phyloP scores from a whole-genome alignment of 176 grass and related monocot species.

The Triticum turgidum region DNA sequence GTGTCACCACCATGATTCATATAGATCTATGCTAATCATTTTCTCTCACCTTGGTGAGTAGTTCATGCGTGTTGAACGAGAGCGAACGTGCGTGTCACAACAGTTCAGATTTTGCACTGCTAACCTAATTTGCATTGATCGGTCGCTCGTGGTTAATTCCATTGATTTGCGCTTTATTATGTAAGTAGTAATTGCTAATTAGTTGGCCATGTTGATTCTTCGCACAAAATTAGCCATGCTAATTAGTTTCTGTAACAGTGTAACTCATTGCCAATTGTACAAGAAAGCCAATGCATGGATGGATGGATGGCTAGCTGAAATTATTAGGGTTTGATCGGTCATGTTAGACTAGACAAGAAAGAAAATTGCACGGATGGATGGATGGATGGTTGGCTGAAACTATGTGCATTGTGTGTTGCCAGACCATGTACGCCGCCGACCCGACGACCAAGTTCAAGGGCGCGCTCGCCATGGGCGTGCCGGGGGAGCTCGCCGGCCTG shows the following conservation, averaged over 20 bases:
- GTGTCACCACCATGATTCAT: too few species aligned
- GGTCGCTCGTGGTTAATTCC: too few species aligned
- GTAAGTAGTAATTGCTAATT: too few species aligned
- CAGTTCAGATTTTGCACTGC: not conserved
- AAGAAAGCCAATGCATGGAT: not conserved
- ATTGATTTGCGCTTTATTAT: too few species aligned
- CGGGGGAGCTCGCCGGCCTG: constrained; percentile 82
- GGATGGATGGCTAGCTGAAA: not conserved
- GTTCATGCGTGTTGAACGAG: too few species aligned
- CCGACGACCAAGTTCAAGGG: constrained; percentile 55
- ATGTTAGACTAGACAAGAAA: too few species aligned
- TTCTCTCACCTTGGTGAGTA: not conserved
- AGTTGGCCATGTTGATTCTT: too few species aligned
- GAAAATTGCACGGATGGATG: too few species aligned
- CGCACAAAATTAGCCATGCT: too few species aligned
- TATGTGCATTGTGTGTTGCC: not conserved
- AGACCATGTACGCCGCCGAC: constrained; percentile 78
- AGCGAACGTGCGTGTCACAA: not conserved
- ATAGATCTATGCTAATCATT: not conserved
- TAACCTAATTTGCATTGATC: too few species aligned
- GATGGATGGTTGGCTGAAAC: too few species aligned
- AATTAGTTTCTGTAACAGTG: not conserved
- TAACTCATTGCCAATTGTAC: not conserved
- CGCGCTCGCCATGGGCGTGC: constrained; percentile 74
- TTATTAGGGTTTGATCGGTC: too few species aligned